Conservation (phyloP, 192 early-diverging fungal species). For the Phycomyces nitens region DNA sequence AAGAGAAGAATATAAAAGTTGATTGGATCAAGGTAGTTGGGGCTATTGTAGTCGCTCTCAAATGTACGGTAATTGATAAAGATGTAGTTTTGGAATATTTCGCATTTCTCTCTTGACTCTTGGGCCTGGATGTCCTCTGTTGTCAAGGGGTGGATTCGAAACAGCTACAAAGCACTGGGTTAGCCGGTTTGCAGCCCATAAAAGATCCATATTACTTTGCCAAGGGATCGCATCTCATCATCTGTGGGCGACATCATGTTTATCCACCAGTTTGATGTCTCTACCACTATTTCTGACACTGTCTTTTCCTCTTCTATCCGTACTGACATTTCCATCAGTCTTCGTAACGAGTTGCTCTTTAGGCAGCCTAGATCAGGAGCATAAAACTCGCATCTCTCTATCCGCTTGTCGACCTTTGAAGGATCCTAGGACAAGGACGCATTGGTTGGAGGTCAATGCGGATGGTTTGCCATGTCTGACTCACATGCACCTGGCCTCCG, state of each 20-base stretch:
- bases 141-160: conserved; percentile 73
- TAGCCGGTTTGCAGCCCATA: neutral
- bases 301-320: neutral
- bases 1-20: conserved; percentile 67
- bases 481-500: too few relatives aligned
- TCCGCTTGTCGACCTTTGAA: neutral
- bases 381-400: neutral
- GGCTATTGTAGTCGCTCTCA: conserved; percentile 60
- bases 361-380: neutral
- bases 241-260: conserved; percentile 53
- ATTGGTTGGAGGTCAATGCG: too few relatives aligned
- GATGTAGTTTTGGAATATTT: conserved; percentile 82
- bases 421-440: too few relatives aligned
- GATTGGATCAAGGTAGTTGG: conserved; percentile 60
- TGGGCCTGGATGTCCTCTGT: conserved; percentile 86
- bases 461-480: too few relatives aligned
- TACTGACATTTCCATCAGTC: neutral
- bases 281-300: conserved; percentile 30
- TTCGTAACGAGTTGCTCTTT: neutral
- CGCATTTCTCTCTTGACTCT: conserved; percentile 89
- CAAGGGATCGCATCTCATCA: conserved; percentile 53
- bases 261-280: conserved; percentile 58
- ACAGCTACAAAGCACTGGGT: conserved; percentile 32
- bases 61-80: conserved; percentile 87
- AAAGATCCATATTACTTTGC: conserved; percentile 36